Percentiles rank a stretch among this genome's conserved stretches.
These are phyloP conservation scores for Sicyos baderoa DNA, from an alignment of 306 rosid species.

Conservation along the genomic window DNA sequence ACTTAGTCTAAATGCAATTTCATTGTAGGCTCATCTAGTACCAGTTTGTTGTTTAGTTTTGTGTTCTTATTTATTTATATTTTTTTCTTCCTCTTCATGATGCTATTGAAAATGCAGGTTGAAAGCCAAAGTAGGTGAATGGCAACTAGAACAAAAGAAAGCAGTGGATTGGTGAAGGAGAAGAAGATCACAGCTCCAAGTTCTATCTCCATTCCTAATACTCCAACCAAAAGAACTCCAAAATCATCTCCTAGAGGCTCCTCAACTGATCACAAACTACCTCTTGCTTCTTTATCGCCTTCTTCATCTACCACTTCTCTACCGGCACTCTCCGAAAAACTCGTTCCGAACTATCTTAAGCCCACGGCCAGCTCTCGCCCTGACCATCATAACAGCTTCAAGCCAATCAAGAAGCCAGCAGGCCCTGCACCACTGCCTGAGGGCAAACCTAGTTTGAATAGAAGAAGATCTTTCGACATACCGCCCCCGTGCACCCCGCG, in stretches of 20 bases:
- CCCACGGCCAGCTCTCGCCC: slow-evolving; percentile 50
- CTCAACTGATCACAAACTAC: not conserved
- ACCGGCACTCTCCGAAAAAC: slow-evolving; percentile 33
- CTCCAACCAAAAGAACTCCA: slow-evolving; percentile 27
- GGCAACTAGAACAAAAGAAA: slow-evolving; percentile 54
- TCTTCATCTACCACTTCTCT: not conserved
- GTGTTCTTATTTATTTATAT: not conserved
- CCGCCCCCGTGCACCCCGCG: slow-evolving; percentile 47
- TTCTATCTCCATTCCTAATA: slow-evolving; percentile 24
- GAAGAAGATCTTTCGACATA: slow-evolving; percentile 84
- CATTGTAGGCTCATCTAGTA: not conserved
- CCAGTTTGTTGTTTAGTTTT: not conserved
- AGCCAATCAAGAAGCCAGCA: slow-evolving; percentile 3
- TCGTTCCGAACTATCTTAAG: slow-evolving; percentile 51
- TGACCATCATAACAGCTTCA: slow-evolving; percentile 29
- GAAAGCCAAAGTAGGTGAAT: slow-evolving; percentile 23
- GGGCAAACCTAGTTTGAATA: slow-evolving; percentile 26
- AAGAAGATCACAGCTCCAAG: slow-evolving; percentile 24
- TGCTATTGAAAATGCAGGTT: slow-evolving; percentile 10
- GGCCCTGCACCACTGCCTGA: slow-evolving; percentile 9
- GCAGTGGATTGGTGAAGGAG: slow-evolving; percentile 42
- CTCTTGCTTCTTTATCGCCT: slow-evolving; percentile 14
- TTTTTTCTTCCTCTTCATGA: not conserved
- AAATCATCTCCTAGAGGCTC: slow-evolving; percentile 25
- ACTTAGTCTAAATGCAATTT: not conserved